Evolutionary conservation across 805 yeast genomes (phyloP).

Genomic region (Wickerhamomyces sydowiorum): DNA sequence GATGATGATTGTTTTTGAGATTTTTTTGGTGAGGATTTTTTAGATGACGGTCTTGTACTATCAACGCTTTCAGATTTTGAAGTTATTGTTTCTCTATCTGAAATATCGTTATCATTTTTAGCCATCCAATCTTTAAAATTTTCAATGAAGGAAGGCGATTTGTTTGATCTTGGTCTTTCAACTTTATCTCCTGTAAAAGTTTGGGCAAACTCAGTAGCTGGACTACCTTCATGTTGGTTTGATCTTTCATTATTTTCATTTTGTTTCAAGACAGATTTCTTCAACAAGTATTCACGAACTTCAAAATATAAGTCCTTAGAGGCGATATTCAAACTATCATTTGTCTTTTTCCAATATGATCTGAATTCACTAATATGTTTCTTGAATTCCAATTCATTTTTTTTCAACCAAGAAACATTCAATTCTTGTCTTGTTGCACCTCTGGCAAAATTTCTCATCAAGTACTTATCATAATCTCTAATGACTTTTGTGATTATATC

Average conservation of each 20-base stretch:
- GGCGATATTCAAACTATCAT: slow-evolving; percentile 58
- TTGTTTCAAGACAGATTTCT: slow-evolving; percentile 27
- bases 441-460: slow-evolving; percentile 95
- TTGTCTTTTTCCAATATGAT: slow-evolving; percentile 76
- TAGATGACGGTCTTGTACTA: background rate
- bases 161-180: slow-evolving; percentile 11
- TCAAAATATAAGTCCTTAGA: slow-evolving; percentile 83
- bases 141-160: slow-evolving; percentile 23
- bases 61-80: slow-evolving; percentile 3
- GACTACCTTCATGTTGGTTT: slow-evolving; percentile 24
- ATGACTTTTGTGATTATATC: slow-evolving; percentile 94
- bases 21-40: no score
- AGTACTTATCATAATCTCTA: slow-evolving; percentile 91
- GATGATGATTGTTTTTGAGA: background rate
- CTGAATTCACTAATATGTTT: slow-evolving; percentile 87
- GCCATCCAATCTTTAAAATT: slow-evolving; percentile 30
- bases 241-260: slow-evolving; percentile 23
- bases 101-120: slow-evolving; percentile 17
- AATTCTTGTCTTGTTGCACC: slow-evolving; percentile 96
- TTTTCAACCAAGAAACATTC: slow-evolving; percentile 95
- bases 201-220: slow-evolving; percentile 64
- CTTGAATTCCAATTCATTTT: slow-evolving; percentile 91
- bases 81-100: background rate
- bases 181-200: slow-evolving; percentile 54
- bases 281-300: slow-evolving; percentile 65